Conservation (phyloP, 805 yeast genomes). For the Starmera dryadoides region DNA sequence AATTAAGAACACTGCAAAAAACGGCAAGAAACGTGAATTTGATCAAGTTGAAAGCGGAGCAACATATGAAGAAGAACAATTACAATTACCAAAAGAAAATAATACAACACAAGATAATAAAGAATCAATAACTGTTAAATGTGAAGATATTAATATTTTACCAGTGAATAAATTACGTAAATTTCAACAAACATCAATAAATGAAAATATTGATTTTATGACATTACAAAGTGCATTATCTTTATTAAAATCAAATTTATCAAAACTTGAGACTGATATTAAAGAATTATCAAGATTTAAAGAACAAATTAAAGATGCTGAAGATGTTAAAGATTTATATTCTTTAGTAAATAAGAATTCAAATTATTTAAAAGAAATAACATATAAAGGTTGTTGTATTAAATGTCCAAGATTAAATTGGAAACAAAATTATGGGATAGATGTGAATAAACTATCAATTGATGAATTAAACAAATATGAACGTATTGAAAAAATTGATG, state of each 20-base stretch:
- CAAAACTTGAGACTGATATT: slow-evolving; percentile 11
- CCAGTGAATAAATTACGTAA: slow-evolving; percentile 4
- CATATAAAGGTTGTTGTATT: slow-evolving; percentile 16
- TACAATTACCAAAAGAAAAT: too few species aligned
- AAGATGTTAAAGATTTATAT: slow-evolving; percentile 11
- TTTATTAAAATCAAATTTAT: slow-evolving; percentile 8
- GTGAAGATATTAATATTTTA: too few species aligned
- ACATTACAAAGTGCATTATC: slow-evolving; percentile 16
- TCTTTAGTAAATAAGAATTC: slow-evolving; percentile 8
- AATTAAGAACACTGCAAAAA: too few species aligned
- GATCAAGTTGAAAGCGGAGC: too few species aligned
- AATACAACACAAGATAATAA: too few species aligned
- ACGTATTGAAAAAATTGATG: slow-evolving; percentile 13
- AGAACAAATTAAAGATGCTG: slow-evolving; percentile 8
- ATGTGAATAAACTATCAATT: slow-evolving; percentile 8
- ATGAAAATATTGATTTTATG: slow-evolving; percentile 16
- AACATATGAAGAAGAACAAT: too few species aligned
- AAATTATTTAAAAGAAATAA: slow-evolving; percentile 18
- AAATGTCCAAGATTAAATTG: slow-evolving; percentile 19
- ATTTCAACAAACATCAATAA: slow-evolving; percentile 11
- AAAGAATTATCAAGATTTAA: slow-evolving; percentile 15
- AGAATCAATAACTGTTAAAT: too few species aligned
- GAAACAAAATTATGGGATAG: slow-evolving; percentile 17
- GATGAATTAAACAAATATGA: slow-evolving; percentile 5
- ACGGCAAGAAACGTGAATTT: too few species aligned